Evolutionary conservation across 768 basidiomycete genomes (phyloP).

Genomic region (Boletus subparvulus): DNA sequence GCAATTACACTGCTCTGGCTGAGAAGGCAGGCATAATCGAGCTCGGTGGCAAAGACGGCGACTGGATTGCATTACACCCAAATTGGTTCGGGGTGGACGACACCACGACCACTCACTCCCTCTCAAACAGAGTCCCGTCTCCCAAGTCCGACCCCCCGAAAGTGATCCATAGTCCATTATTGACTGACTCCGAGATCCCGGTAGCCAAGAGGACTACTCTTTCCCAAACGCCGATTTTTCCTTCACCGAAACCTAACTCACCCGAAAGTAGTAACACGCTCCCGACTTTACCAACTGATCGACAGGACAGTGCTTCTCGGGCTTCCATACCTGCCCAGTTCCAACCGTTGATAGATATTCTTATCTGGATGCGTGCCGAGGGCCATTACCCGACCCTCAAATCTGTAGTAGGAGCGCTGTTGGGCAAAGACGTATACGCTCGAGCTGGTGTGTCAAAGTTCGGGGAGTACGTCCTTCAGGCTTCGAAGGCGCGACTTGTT

Average conservation of each 20-base stretch:
- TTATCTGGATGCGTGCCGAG: slow-evolving; percentile 32
- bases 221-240: background rate
- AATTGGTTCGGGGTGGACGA: background rate
- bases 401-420: slow-evolving; percentile 34
- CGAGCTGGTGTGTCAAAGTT: slow-evolving; percentile 43
- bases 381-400: slow-evolving; percentile 38
- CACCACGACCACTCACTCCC: background rate
- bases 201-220: slow-evolving; percentile 1
- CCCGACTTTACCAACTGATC: background rate
- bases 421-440: slow-evolving; percentile 37
- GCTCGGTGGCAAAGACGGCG: slow-evolving; percentile 16
- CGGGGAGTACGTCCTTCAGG: slow-evolving; percentile 40
- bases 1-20: slow-evolving; percentile 28
- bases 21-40: slow-evolving; percentile 26
- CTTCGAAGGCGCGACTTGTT: slow-evolving; percentile 39
- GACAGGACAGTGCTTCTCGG: background rate
- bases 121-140: slow-evolving; percentile 4
- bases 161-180: slow-evolving; percentile 4
- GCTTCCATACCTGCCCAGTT: slow-evolving; percentile 17
- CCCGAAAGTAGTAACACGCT: background rate
- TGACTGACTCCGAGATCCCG: slow-evolving; percentile 6
- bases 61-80: slow-evolving; percentile 31
- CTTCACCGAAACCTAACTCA: background rate
- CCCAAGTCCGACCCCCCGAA: slow-evolving; percentile 14
- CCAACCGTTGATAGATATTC: slow-evolving; percentile 33